Percentiles rank a stretch among this genome's conserved stretches.
Conservation (phyloP, 805 yeast genomes). For the Metschnikowia lochheadii region DNA sequence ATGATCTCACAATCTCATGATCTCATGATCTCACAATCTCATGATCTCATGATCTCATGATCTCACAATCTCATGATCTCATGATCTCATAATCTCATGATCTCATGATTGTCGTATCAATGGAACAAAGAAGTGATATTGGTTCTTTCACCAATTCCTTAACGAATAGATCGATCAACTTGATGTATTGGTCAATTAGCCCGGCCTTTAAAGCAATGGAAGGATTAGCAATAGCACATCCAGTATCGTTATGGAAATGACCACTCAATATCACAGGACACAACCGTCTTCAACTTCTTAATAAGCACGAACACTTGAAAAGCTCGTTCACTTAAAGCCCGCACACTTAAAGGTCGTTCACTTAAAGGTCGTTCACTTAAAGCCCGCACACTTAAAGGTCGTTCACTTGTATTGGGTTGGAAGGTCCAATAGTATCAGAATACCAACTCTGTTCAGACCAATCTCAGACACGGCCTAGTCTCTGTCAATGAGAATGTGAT, state of each 20-base stretch:
- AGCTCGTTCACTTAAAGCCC: slow-evolving; percentile 42
- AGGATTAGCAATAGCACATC: slow-evolving; percentile 61
- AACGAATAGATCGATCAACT: slow-evolving; percentile 53
- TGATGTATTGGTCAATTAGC: slow-evolving; percentile 27
- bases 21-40: too few relatives aligned
- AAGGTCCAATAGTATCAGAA: slow-evolving; percentile 62
- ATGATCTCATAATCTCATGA: too few relatives aligned
- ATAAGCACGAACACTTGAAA: too few relatives aligned
- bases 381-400: too few relatives aligned
- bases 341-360: slow-evolving; percentile 43
- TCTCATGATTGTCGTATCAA: too few relatives aligned
- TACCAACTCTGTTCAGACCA: slow-evolving; percentile 60
- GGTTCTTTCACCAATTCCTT: slow-evolving; percentile 62
- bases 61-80: too few relatives aligned
- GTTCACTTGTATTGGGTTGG: slow-evolving; percentile 59
- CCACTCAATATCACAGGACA: slow-evolving; percentile 55
- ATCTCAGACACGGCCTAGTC: slow-evolving; percentile 42
- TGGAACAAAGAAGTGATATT: slow-evolving; percentile 46
- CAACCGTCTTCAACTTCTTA: slow-evolving; percentile 53
- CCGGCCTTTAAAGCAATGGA: slow-evolving; percentile 62
- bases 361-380: slow-evolving; percentile 49
- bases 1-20: too few relatives aligned
- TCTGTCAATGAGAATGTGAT: too few relatives aligned
- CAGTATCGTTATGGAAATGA: slow-evolving; percentile 61
- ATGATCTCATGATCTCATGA: too few relatives aligned